Conservation (phyloP, 2,329 filamentous ascomycete species). For the Malbranchea cinnamomea region DNA sequence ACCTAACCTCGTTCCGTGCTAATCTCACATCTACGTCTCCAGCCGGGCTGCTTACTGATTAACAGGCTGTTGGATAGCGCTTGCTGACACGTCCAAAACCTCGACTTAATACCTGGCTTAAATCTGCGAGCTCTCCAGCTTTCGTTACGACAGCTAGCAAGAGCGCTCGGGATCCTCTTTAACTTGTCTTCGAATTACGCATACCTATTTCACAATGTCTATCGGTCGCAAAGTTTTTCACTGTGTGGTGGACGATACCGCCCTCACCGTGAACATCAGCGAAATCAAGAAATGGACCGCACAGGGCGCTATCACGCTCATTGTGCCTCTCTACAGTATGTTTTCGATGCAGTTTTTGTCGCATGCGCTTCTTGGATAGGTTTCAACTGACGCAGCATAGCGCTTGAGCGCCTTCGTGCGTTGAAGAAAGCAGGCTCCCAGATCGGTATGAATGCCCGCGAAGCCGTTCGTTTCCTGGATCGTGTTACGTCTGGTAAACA, state of each 20-base stretch:
- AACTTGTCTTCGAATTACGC: too few species aligned
- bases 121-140: too few species aligned
- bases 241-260: constrained; percentile 39
- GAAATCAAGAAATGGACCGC: constrained; percentile 39
- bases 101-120: too few species aligned
- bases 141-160: too few species aligned
- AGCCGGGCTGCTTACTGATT: too few species aligned
- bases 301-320: constrained; percentile 33
- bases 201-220: constrained; percentile 24
- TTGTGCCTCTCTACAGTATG: constrained; percentile 38
- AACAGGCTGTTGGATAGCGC: too few species aligned
- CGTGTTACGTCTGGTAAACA: constrained; percentile 34
- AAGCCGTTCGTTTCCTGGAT: constrained; percentile 38
- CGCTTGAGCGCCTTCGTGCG: constrained; percentile 31
- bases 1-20: too few species aligned
- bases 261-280: constrained; percentile 36
- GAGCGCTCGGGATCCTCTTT: too few species aligned
- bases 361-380: neutral
- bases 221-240: constrained; percentile 32
- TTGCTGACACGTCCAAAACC: too few species aligned
- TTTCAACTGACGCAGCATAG: constrained; percentile 14
- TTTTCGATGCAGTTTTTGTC: constrained; percentile 1
- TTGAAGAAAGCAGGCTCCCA: constrained; percentile 32
- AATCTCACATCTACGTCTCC: too few species aligned
- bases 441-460: constrained; percentile 35